These are phyloP conservation scores for Metschnikowia peoriensis DNA, from an alignment of 805 yeast genomes.

Conservation along the genomic window DNA sequence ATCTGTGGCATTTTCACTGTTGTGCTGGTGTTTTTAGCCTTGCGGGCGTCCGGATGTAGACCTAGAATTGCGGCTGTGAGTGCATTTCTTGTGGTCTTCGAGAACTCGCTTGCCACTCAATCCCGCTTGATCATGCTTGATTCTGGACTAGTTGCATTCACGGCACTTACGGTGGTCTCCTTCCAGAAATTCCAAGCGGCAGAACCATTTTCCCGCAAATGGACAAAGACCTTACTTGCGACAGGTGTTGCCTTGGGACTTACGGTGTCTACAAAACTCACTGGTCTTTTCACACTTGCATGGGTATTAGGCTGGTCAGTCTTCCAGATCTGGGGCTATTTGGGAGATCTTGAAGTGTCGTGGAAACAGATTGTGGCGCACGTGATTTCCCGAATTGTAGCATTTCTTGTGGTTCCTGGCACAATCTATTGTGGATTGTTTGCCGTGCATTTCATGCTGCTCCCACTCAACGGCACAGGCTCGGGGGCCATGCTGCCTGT, in stretches of 20 bases:
- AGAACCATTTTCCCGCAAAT: constrained; percentile 44
- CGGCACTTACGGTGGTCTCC: constrained; percentile 49
- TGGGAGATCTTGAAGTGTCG: constrained; percentile 64
- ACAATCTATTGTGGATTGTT: constrained; percentile 57
- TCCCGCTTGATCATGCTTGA: constrained; percentile 50
- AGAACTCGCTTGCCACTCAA: constrained; percentile 63
- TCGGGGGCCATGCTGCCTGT: constrained; percentile 62
- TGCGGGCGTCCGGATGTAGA: constrained; percentile 56
- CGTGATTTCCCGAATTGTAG: constrained; percentile 35
- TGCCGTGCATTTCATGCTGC: constrained; percentile 51
- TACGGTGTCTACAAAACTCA: constrained; percentile 62
- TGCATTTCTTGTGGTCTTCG: constrained; percentile 52
- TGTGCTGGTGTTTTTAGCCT: constrained; percentile 50
- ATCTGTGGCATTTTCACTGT: constrained; percentile 53
- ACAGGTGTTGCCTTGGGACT: constrained; percentile 54
- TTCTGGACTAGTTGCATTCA: constrained; percentile 42
- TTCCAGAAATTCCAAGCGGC: constrained; percentile 49
- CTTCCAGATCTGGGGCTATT: constrained; percentile 59
- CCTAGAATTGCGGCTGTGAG: constrained; percentile 50
- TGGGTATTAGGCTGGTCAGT: constrained; percentile 58
- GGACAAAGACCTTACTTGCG: constrained; percentile 52
- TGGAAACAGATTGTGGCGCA: constrained; percentile 39
- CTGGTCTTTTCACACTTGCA: constrained; percentile 63
- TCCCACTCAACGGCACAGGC: constrained; percentile 54
- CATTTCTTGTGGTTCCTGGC: constrained; percentile 54